A percentile compares a stretch with the other conserved stretches of the same genome.
Evolutionary conservation across 2,329 filamentous ascomycete species (phyloP).

Genomic region (Aspergillus tanneri): DNA sequence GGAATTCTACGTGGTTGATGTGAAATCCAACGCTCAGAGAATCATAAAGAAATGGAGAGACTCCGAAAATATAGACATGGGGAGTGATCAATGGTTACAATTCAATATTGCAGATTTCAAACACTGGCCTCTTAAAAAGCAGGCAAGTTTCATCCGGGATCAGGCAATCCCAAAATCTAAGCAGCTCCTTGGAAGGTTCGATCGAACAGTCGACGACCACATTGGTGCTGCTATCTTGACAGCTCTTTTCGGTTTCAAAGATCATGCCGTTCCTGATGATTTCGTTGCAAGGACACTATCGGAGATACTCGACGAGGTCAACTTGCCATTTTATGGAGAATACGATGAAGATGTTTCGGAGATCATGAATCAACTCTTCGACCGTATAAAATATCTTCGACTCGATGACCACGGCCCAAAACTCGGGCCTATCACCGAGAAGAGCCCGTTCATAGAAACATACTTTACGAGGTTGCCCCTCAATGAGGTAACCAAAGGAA

Average conservation of each 20-base stretch:
- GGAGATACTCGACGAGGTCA: constrained; percentile 75
- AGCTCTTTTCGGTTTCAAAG: constrained; percentile 66
- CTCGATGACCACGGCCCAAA: constrained; percentile 91
- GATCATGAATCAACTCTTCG: constrained; percentile 87
- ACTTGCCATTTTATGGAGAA: constrained; percentile 85
- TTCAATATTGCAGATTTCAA: constrained; percentile 51
- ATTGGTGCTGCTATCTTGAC: constrained; percentile 68
- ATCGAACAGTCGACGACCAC: constrained; percentile 67
- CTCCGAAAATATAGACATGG: constrained; percentile 30
- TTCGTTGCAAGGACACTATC: constrained; percentile 52
- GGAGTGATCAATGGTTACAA: constrained; percentile 15
- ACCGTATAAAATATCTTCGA: constrained; percentile 90
- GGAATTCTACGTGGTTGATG: constrained; percentile 88
- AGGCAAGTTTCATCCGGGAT: constrained; percentile 61
- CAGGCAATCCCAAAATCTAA: constrained; percentile 70
- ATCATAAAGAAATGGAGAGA: constrained; percentile 70
- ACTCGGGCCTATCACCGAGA: constrained; percentile 71
- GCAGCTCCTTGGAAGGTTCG: constrained; percentile 75
- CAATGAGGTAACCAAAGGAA: constrained; percentile 74
- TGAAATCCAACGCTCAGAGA: constrained; percentile 68
- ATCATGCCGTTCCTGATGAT: constrained; percentile 47
- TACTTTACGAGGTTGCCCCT: constrained; percentile 89
- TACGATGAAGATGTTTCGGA: constrained; percentile 81
- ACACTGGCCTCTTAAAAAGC: constrained; percentile 56
- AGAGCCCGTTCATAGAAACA: constrained; percentile 81